Evolutionary conservation across 371 early-diverging fungal genomes (phyloP).

Genomic region (Mucor mucedo): DNA sequence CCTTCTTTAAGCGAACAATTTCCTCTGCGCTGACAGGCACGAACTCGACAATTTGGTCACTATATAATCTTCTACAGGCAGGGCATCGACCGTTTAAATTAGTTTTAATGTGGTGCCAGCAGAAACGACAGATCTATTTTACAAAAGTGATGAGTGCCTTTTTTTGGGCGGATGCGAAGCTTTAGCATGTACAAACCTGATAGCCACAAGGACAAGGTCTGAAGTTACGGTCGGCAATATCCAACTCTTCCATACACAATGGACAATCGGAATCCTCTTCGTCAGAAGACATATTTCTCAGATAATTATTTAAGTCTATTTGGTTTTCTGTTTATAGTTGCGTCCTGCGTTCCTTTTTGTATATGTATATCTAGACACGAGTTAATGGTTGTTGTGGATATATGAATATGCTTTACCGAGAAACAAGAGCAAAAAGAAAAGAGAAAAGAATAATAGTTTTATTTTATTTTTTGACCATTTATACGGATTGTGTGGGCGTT

Average conservation of each 20-base stretch:
- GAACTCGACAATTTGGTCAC: slow-evolving; percentile 90
- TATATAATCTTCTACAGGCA: slow-evolving; percentile 85
- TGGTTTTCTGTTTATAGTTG: neutral
- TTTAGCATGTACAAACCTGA: slow-evolving; percentile 64
- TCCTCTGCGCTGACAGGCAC: slow-evolving; percentile 89
- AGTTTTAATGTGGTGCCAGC: slow-evolving; percentile 96
- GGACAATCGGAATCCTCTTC: slow-evolving; percentile 94
- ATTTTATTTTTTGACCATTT: slow-evolving; percentile 2
- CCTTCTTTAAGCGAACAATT: slow-evolving; percentile 68
- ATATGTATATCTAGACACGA: neutral
- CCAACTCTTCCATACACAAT: slow-evolving; percentile 97
- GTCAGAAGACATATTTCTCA: slow-evolving; percentile 52
- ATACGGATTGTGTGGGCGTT: neutral
- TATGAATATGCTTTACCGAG: neutral
- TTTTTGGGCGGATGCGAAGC: neutral
- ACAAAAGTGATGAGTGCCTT: neutral
- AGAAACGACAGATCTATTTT: slow-evolving; percentile 95
- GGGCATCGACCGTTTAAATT: slow-evolving; percentile 93
- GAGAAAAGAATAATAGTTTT: neutral
- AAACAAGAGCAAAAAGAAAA: slow-evolving; percentile 2
- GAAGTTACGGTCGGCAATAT: slow-evolving; percentile 92
- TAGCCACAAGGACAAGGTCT: slow-evolving; percentile 97
- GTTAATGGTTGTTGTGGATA: neutral
- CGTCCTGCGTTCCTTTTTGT: neutral
- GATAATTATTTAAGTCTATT: neutral